Evolutionary conservation across 1,139 yeast genomes (phyloP), one percentile per base, ranked within the genome.

Genomic region (Suhomyces choctaworum): DNA sequence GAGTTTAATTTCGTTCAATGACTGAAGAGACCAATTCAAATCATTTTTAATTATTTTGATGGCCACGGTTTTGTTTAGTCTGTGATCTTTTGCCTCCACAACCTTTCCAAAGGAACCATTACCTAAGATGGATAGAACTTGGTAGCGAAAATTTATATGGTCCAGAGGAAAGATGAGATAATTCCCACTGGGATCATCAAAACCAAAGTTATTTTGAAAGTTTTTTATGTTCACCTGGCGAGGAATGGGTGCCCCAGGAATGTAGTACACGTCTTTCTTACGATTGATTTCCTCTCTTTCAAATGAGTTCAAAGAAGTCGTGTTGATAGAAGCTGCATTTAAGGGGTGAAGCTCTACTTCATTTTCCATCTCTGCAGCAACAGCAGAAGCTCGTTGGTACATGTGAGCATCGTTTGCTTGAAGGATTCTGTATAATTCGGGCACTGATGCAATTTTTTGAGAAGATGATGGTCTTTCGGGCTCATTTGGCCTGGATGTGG

Each of bases 91-190:
- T 44, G 92, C 83, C 39, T 76, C 69, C 7, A 85, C 63, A 3
- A 88, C 96, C 40, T 80, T 80, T 0, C 96, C 96, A 66, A 88
- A 88, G 21, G 92, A 80, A 4, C 96, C 96, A 39, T 75, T 80
- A 0, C 96, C 96, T 12, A 88, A 64, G 4, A 69, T 62, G 2
- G 67, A 59, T 20, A 73, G 41, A 6, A 86, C 77, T 45, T 85
- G 81, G 51, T 82, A 88, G 25, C 95, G 62, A 55, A 80, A 88
- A 36, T 82, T 83, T 31, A 88, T 74, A 48, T 88, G 96, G 51
- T 87, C 96, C 4, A 82, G 76, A 1, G 64, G 58, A 1, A 66
- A 54, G 1, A 79, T 66, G 6, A 67, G 64, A 47, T 84, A 82
- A 51, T 85, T 85, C 2, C 88, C 86, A 9, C 73, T 62, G 3